A percentile compares a stretch with the other conserved stretches of the same genome.
phyloP scores from a whole-genome alignment of 2,329 filamentous ascomycete genomes.

The Pezicula rhizophila region DNA sequence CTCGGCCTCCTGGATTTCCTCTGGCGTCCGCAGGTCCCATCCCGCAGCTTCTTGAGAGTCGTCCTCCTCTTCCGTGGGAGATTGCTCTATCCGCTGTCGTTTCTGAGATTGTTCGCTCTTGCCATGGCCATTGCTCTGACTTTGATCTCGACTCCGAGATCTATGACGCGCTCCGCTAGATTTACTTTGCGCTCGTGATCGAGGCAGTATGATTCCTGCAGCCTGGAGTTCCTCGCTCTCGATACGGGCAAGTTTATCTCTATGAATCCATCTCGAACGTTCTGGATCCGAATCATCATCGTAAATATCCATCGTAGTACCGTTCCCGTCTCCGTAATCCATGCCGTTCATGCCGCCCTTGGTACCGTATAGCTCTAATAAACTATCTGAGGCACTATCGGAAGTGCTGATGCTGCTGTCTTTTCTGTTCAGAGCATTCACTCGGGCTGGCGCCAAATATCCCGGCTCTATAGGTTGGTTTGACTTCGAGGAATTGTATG shows the following conservation, averaged over 20 bases:
- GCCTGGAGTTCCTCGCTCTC: conserved; percentile 76
- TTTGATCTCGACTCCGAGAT: conserved; percentile 30
- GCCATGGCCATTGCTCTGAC: conserved; percentile 19
- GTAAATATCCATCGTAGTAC: conserved; percentile 13
- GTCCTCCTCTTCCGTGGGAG: conserved; percentile 33
- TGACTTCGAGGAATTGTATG: conserved; percentile 8
- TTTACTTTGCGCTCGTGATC: conserved; percentile 47
- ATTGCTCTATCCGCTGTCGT: conserved; percentile 28
- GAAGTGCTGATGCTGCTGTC: conserved; percentile 35
- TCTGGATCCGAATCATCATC: conserved; percentile 40
- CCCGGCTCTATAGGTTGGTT: conserved; percentile 14
- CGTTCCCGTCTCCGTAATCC: conserved; percentile 21
- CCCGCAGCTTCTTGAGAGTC: conserved; percentile 34
- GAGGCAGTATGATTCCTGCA: conserved; percentile 61
- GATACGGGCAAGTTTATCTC: conserved; percentile 76
- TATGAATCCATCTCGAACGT: conserved; percentile 76
- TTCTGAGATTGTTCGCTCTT: conserved; percentile 32
- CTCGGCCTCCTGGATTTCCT: conserved; percentile 60
- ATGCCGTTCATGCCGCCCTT: conserved; percentile 21
- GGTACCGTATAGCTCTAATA: conserved; percentile 36
- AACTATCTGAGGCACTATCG: conserved; percentile 38
- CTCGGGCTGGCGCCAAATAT: conserved; percentile 28
- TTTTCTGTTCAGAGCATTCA: conserved; percentile 32
- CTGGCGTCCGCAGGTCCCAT: conserved; percentile 72
- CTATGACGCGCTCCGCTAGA: conserved; percentile 30